These are phyloP conservation scores for Epipyxis sp. DNA, from an alignment of 108 stramenopile genomes.

Conservation along the genomic window DNA sequence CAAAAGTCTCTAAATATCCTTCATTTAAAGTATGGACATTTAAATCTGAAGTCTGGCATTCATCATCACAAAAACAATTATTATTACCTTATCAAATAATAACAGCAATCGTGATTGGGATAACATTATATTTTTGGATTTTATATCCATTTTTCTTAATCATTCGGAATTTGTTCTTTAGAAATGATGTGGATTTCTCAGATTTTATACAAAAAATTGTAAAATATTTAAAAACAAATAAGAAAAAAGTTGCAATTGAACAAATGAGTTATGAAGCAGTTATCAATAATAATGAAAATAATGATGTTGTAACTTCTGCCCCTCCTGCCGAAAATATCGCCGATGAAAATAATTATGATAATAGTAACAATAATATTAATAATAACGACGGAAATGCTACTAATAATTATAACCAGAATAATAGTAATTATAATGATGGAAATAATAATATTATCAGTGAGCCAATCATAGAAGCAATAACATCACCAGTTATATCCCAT, in stretches of 20 bases:
- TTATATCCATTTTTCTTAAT: background rate
- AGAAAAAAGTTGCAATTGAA: background rate
- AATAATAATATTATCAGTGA: too few relatives aligned
- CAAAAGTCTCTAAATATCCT: conserved; percentile 8
- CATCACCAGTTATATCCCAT: too few relatives aligned
- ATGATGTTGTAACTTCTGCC: too few relatives aligned
- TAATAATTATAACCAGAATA: too few relatives aligned
- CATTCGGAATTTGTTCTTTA: background rate
- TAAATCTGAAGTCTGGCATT: background rate
- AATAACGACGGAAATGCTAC: too few relatives aligned
- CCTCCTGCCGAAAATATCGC: too few relatives aligned
- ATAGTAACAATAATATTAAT: too few relatives aligned
- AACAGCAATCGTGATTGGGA: background rate
- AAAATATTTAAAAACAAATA: too few relatives aligned
- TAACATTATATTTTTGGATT: background rate
- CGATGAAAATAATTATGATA: too few relatives aligned
- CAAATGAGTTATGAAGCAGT: background rate
- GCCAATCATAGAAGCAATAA: background rate
- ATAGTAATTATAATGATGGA: too few relatives aligned
- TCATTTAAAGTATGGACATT: background rate
- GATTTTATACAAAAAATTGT: too few relatives aligned
- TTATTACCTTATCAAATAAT: background rate
- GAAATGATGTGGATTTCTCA: too few relatives aligned
- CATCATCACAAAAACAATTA: background rate
- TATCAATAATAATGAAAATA: background rate